phyloP scores from a whole-genome alignment of 768 basidiomycete species.

The Calocera cornea region DNA sequence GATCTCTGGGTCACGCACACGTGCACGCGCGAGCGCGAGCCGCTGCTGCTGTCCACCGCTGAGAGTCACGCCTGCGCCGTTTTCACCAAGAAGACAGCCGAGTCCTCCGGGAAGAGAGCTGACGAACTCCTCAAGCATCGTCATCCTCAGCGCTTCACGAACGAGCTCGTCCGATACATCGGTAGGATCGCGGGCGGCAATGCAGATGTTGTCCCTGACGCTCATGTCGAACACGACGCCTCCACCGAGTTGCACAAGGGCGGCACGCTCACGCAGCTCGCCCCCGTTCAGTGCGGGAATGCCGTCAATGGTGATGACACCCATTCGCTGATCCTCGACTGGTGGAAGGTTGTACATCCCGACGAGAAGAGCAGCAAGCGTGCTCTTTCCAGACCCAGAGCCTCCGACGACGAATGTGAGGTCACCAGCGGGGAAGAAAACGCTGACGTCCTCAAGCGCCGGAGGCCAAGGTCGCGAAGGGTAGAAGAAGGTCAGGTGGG shows the following conservation, averaged over 20 bases:
- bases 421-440: slow-evolving; percentile 59
- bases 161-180: slow-evolving; percentile 57
- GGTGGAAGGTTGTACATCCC: slow-evolving; percentile 47
- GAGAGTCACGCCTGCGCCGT: slow-evolving; percentile 47
- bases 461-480: slow-evolving; percentile 52
- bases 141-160: slow-evolving; percentile 65
- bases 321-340: background rate
- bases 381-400: slow-evolving; percentile 68
- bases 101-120: slow-evolving; percentile 75
- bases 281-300: slow-evolving; percentile 70
- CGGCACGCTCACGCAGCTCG: slow-evolving; percentile 54
- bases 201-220: slow-evolving; percentile 75
- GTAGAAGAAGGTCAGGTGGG: slow-evolving; percentile 53
- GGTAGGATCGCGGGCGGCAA: slow-evolving; percentile 31
- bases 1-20: slow-evolving; percentile 71
- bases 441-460: slow-evolving; percentile 43
- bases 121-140: slow-evolving; percentile 80
- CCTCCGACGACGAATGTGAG: slow-evolving; percentile 70
- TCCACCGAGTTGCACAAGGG: slow-evolving; percentile 63
- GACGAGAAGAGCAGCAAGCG: slow-evolving; percentile 48
- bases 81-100: slow-evolving; percentile 62
- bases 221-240: slow-evolving; percentile 62
- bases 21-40: slow-evolving; percentile 75
- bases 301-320: slow-evolving; percentile 25
- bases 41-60: slow-evolving; percentile 91